Evolutionary conservation across 2,329 filamentous ascomycete genomes (phyloP).

Genomic region (Alternaria angustiovoidea): DNA sequence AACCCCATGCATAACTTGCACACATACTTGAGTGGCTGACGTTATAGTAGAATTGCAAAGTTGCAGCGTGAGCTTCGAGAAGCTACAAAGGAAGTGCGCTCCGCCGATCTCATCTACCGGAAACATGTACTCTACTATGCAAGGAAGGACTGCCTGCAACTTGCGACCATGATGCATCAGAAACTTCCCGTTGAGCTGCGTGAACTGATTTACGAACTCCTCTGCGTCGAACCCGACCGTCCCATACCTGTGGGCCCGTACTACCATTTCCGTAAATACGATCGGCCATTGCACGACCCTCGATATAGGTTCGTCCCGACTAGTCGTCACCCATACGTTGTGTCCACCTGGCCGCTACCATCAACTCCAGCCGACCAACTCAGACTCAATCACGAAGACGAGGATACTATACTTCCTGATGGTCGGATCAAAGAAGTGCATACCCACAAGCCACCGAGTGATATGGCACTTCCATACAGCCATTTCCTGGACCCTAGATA

Average conservation of each 20-base stretch:
- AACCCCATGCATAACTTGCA: neutral
- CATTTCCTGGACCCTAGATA: constrained; percentile 32
- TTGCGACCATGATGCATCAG: constrained; percentile 26
- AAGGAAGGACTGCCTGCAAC: constrained; percentile 21
- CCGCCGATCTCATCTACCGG: neutral
- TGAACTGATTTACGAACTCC: constrained; percentile 30
- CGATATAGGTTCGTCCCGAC: neutral
- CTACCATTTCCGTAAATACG: constrained; percentile 33
- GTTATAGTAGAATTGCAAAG: neutral
- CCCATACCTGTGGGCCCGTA: constrained; percentile 33
- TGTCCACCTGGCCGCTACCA: neutral
- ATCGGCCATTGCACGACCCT: neutral
- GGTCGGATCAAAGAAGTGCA: constrained; percentile 30
- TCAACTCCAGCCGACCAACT: neutral
- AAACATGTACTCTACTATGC: constrained; percentile 13
- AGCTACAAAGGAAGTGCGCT: neutral
- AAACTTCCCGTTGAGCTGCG: constrained; percentile 32
- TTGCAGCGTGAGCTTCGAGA: constrained; percentile 11
- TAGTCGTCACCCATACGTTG: neutral
- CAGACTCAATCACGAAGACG: neutral
- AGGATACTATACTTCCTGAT: constrained; percentile 19
- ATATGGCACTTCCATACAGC: constrained; percentile 28
- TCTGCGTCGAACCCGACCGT: constrained; percentile 31
- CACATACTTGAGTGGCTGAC: neutral
- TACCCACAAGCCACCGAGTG: constrained; percentile 24